Conservation (phyloP, 768 basidiomycete species). For the Dictyophora rubrovolvata region DNA sequence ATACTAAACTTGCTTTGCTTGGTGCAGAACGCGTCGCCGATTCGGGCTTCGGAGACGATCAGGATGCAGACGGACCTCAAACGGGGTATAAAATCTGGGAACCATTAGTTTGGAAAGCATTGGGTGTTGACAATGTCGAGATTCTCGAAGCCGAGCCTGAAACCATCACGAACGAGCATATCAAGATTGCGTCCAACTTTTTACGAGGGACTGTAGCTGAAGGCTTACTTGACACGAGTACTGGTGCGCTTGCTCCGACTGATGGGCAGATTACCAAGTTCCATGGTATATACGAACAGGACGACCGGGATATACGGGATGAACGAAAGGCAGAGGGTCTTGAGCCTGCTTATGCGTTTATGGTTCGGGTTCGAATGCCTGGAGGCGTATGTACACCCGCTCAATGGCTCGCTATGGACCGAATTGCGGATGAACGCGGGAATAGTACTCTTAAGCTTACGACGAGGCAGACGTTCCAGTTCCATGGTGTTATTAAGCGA, state of each 20-base stretch:
- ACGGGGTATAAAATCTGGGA: constrained; percentile 99
- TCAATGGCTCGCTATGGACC: constrained; percentile 95
- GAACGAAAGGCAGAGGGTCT: constrained; percentile 86
- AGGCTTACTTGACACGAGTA: constrained; percentile 75
- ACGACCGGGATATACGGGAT: constrained; percentile 97
- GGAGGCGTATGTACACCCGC: constrained; percentile 86
- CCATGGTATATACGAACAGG: constrained; percentile 94
- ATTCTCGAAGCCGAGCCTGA: constrained; percentile 90
- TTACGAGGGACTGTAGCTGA: constrained; percentile 92
- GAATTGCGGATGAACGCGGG: constrained; percentile 92
- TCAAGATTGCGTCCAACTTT: constrained; percentile 92
- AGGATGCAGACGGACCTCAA: constrained; percentile 91
- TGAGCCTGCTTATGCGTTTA: constrained; percentile 94
- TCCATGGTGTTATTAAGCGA: constrained; percentile 96
- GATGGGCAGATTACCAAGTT: constrained; percentile 97
- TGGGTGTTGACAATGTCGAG: constrained; percentile 85
- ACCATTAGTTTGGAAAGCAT: constrained; percentile 81
- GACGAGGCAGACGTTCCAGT: constrained; percentile 97
- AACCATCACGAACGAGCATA: constrained; percentile 97
- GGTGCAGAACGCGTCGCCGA: constrained; percentile 67
- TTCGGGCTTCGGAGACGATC: constrained; percentile 89
- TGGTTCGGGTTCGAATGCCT: constrained; percentile 96
- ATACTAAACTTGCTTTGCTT: constrained; percentile 65
- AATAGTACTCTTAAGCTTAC: constrained; percentile 94
- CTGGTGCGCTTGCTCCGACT: constrained; percentile 82